Percentiles rank a stretch among this genome's conserved stretches.
These are phyloP conservation scores for Rhizopogon sp. DNA, from an alignment of 768 basidiomycete species.

Conservation along the genomic window DNA sequence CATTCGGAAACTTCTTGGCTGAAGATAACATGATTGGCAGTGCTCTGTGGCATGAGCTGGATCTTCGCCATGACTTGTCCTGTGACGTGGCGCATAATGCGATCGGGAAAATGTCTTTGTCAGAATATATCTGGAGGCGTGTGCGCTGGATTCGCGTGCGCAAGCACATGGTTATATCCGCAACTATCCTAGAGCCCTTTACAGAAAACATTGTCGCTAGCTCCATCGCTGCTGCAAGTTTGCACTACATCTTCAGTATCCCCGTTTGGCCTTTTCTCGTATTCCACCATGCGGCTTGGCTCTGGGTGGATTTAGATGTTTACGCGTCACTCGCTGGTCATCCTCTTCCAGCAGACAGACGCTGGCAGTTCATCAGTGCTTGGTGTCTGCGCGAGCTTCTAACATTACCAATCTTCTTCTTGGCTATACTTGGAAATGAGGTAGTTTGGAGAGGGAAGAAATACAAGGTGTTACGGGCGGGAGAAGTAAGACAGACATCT, in stretches of 20 bases:
- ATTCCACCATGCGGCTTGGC: conserved; percentile 64
- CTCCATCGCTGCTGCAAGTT: conserved; percentile 53
- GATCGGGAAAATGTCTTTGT: conserved; percentile 82
- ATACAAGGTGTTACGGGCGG: conserved; percentile 73
- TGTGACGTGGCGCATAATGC: conserved; percentile 87
- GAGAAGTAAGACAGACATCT: conserved; percentile 48
- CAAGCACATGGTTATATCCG: conserved; percentile 86
- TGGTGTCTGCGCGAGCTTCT: conserved; percentile 80
- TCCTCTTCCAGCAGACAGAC: conserved; percentile 43
- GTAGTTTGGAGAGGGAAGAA: conserved; percentile 84
- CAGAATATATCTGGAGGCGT: conserved; percentile 83
- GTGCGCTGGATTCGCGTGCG: conserved; percentile 97
- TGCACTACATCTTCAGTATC: conserved; percentile 44
- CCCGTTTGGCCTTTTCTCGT: conserved; percentile 51
- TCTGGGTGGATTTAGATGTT: conserved; percentile 78
- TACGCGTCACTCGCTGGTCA: conserved; percentile 71
- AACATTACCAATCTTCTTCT: conserved; percentile 83
- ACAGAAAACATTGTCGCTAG: conserved; percentile 82
- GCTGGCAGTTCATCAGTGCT: conserved; percentile 62
- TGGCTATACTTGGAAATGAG: conserved; percentile 75
- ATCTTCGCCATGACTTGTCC: conserved; percentile 82
- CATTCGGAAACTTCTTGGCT: conserved; percentile 85
- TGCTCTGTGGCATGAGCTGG: conserved; percentile 91
- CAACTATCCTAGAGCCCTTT: conserved; percentile 87
- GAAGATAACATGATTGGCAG: conserved; percentile 98